Percentiles rank a stretch among this genome's conserved stretches.
Evolutionary conservation across 2,329 filamentous ascomycete species (phyloP).

Genomic region (Colletotrichum sp.): DNA sequence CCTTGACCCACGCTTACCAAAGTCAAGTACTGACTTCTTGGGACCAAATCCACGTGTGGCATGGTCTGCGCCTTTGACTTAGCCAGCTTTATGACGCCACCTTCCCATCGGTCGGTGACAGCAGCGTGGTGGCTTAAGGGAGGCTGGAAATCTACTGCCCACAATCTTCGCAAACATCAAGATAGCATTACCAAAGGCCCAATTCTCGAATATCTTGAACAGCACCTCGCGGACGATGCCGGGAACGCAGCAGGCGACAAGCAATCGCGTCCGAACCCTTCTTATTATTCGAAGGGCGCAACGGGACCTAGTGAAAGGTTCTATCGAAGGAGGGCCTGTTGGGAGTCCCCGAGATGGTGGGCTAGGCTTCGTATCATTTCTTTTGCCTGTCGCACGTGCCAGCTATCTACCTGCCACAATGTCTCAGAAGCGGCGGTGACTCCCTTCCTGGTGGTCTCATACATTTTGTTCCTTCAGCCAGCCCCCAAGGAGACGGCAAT

Average conservation of each 20-base stretch:
- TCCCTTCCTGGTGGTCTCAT: neutral
- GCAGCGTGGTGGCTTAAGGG: neutral
- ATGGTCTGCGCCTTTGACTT: neutral
- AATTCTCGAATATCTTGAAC: rapidly evolving
- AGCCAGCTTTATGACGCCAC: neutral
- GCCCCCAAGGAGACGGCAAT: neutral
- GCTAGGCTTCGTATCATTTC: neutral
- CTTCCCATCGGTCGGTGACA: neutral
- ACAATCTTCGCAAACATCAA: neutral
- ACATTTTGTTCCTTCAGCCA: neutral
- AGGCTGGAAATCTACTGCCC: neutral
- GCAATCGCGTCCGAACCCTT: neutral
- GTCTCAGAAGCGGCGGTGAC: neutral
- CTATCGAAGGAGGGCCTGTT: neutral
- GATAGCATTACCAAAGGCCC: neutral
- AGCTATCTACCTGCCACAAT: neutral
- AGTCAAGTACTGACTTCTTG: neutral
- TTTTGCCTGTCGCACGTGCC: neutral
- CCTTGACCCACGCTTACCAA: neutral
- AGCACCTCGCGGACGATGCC: neutral
- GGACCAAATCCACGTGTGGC: neutral
- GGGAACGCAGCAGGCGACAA: neutral
- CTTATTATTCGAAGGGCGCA: neutral
- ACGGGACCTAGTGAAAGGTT: neutral
- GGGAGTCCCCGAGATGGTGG: neutral